These are phyloP conservation scores for Solioccasus polychromus DNA, from an alignment of 768 basidiomycete species.

Conservation along the genomic window DNA sequence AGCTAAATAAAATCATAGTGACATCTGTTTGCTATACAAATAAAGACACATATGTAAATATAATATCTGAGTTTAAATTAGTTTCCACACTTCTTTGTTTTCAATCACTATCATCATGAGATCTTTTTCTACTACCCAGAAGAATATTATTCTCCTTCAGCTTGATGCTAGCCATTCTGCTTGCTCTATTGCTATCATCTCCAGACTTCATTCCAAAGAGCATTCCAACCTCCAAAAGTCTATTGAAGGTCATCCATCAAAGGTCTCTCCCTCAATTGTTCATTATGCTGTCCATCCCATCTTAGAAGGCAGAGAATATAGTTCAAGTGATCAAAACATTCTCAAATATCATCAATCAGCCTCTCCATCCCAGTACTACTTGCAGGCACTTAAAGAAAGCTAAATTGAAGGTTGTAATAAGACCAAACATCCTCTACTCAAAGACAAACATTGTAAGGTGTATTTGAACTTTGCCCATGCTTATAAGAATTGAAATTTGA, in stretches of 20 bases:
- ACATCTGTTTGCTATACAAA: too few species aligned
- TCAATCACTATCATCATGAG: background rate
- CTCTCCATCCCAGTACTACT: background rate
- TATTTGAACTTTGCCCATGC: background rate
- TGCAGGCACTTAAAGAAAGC: background rate
- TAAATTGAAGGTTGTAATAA: background rate
- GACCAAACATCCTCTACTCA: background rate
- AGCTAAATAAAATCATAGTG: too few species aligned
- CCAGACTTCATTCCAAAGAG: background rate
- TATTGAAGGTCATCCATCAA: background rate
- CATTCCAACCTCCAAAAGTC: background rate
- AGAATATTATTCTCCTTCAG: background rate
- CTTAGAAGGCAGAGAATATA: background rate
- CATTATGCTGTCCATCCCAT: background rate
- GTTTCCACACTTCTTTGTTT: background rate
- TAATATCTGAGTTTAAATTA: too few species aligned
- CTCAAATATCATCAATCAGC: background rate
- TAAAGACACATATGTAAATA: too few species aligned
- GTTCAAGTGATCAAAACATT: background rate
- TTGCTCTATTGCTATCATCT: too few species aligned
- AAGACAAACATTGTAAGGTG: background rate
- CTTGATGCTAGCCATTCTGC: too few species aligned
- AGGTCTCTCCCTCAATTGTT: background rate
- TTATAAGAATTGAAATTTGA: background rate
- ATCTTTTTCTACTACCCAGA: background rate